Evolutionary conservation across 1,139 yeast species (phyloP), one percentile per base, ranked within the genome.

Genomic region (Protomyces arabidopsidicola): DNA sequence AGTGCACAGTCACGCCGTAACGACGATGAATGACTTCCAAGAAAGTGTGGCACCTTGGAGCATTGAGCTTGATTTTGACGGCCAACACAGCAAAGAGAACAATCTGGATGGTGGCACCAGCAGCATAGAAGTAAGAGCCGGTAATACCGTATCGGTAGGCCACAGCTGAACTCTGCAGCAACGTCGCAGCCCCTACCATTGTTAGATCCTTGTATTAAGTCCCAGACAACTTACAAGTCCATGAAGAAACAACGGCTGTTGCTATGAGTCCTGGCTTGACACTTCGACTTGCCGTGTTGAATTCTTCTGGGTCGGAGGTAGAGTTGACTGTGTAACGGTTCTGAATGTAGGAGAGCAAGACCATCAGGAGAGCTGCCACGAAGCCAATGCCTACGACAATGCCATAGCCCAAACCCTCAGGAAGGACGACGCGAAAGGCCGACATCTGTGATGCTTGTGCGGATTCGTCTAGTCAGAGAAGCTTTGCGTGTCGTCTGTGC

Each of bases 1-100:
- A 69, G 68, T 78, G 81, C 12, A 78, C 78, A 0, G 74, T 69
- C 4, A 70, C 72, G 1, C 81, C 81, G 68, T 73, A 78, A 59
- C 81, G 70, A 60, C 75, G 72, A 62, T 70, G 74, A 2, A 74
- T 78, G 74, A 77, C 75, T 64, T 78, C 81, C 1, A 78, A 79
- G 68, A 76, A 76, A 0, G 81, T 78, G 31, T 78, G 77, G 2
- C 76, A 77, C 57, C 75, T 67, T 58, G 76, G 76, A 1, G 79
- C 79, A 65, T 76, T 77, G 53, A 73, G 73, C 66, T 78, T 78
- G 36, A 77, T 75, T 64, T 76, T 75, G 22, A 77, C 71, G 2
- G 80, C 79, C 35, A 77, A 72, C 24, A 76, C 69, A 6, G 76
- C 71, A 63, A 78, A 78, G 14, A 77, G 74, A 3, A 76, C 71